These are phyloP conservation scores for Podospora pseudocomata DNA, from an alignment of 495 filamentous ascomycete genomes.

Conservation along the genomic window DNA sequence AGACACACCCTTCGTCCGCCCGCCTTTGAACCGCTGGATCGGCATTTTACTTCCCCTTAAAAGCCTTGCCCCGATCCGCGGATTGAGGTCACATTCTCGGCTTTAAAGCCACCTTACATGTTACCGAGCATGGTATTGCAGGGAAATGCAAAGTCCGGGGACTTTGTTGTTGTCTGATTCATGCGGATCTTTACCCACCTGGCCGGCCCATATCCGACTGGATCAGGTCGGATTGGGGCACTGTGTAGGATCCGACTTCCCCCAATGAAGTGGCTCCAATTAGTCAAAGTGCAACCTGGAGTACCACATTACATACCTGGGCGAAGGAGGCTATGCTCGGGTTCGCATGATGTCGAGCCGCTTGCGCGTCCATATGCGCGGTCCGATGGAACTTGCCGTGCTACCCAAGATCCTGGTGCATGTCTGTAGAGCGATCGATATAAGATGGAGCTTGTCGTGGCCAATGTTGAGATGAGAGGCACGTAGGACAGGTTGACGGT, in stretches of 20 bases:
- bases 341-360: neutral
- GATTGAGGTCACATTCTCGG: too few species aligned
- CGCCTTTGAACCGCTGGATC: too few species aligned
- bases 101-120: too few species aligned
- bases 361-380: neutral
- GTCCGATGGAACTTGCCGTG: neutral
- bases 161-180: neutral
- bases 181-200: neutral
- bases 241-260: neutral
- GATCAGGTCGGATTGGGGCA: neutral
- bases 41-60: too few species aligned
- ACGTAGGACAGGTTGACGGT: neutral
- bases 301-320: neutral
- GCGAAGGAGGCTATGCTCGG: constrained; percentile 1
- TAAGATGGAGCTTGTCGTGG: neutral
- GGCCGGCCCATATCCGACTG: neutral
- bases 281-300: neutral
- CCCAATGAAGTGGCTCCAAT: neutral
- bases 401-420: neutral
- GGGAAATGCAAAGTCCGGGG: too few species aligned
- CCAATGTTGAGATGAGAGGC: neutral
- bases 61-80: too few species aligned
- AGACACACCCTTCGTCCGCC: too few species aligned
- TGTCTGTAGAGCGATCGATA: neutral
- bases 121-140: too few species aligned